phyloP scores from a whole-genome alignment of 2,329 filamentous ascomycete species.

The Fusarium xylarioides region DNA sequence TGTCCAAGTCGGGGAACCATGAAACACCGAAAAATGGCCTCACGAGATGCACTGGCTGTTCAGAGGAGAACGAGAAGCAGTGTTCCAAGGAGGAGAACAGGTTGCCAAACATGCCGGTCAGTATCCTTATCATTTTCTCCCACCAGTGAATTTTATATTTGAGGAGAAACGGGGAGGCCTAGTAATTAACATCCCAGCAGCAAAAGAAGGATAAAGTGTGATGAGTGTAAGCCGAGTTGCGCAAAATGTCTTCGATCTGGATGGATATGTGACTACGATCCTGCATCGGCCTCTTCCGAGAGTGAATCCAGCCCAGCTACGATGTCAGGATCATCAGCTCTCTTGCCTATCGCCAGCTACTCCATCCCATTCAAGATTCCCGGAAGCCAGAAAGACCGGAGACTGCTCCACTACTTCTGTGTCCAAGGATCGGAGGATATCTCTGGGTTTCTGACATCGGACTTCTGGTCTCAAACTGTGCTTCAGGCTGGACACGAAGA shows the following conservation, averaged over 20 bases:
- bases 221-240: conserved; percentile 1
- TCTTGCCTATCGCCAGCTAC: not conserved
- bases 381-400: conserved; percentile 5
- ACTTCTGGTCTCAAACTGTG: conserved; percentile 6
- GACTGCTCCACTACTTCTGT: conserved; percentile 14
- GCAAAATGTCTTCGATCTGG: not conserved
- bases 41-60: not conserved
- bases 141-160: too few relatives aligned
- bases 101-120: conserved; percentile 13
- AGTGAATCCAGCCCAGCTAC: rapidly evolving
- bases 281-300: too few relatives aligned
- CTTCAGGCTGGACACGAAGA: conserved; percentile 8
- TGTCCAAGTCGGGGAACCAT: not conserved
- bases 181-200: not conserved
- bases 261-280: not conserved
- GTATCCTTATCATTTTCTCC: not conserved
- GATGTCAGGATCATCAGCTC: rapidly evolving
- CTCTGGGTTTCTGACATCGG: conserved; percentile 1
- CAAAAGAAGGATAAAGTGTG: conserved; percentile 14
- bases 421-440: conserved; percentile 6
- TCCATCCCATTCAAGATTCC: conserved; percentile 10
- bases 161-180: too few relatives aligned
- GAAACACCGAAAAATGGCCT: not conserved
- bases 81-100: conserved; percentile 1
- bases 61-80: not conserved